phyloP scores from a whole-genome alignment of 306 rosid genomes.

The Morella rubra region DNA sequence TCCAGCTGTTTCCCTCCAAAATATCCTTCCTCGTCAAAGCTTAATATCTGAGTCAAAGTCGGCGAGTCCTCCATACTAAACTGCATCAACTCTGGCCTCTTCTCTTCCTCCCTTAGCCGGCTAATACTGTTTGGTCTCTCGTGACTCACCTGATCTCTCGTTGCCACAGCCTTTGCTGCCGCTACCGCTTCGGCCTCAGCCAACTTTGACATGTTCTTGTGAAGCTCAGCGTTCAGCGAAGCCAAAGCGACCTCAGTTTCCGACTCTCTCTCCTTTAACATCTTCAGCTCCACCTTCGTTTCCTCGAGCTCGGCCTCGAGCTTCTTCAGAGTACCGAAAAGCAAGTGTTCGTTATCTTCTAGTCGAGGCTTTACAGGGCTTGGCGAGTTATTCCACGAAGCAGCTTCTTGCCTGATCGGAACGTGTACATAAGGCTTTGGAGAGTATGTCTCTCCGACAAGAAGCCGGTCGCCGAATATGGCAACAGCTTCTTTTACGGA shows the following conservation, averaged over 20 bases:
- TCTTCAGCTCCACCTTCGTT: slow-evolving; percentile 70
- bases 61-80: slow-evolving; percentile 30
- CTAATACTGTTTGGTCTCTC: slow-evolving; percentile 1
- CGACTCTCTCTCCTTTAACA: slow-evolving; percentile 67
- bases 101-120: slow-evolving; percentile 22
- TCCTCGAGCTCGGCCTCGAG: slow-evolving; percentile 72
- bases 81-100: slow-evolving; percentile 21
- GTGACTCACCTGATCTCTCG: slow-evolving; percentile 32
- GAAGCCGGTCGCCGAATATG: slow-evolving; percentile 66
- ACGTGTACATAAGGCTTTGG: slow-evolving; percentile 26
- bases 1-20: slow-evolving; percentile 22
- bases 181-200: slow-evolving; percentile 64
- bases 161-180: slow-evolving; percentile 43
- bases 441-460: slow-evolving; percentile 45
- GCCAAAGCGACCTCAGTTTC: slow-evolving; percentile 83
- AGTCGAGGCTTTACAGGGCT: slow-evolving; percentile 18
- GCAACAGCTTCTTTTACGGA: slow-evolving; percentile 95
- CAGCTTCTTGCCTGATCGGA: slow-evolving; percentile 14
- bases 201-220: slow-evolving; percentile 75
- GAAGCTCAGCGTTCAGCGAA: slow-evolving; percentile 77
- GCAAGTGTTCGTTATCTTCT: neutral
- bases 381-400: slow-evolving; percentile 32
- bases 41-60: slow-evolving; percentile 55
- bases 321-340: slow-evolving; percentile 51
- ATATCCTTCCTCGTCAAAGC: slow-evolving; percentile 40